Conservation (phyloP, 345 rosid genomes). For the Noccaea caerulescens region DNA sequence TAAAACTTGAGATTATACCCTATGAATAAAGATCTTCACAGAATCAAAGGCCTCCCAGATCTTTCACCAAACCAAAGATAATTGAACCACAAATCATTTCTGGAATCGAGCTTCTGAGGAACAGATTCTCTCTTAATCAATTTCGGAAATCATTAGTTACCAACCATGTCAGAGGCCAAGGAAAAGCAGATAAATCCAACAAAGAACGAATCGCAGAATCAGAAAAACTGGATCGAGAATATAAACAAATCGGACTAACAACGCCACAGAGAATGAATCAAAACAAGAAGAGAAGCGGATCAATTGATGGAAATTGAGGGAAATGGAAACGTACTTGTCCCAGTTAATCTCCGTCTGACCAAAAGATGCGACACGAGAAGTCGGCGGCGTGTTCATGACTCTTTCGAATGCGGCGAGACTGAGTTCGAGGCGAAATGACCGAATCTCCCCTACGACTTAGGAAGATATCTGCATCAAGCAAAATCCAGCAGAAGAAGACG, state of each 20-base stretch:
- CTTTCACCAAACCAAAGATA: constrained; percentile 6
- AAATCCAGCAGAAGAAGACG: constrained; percentile 8
- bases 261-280: neutral
- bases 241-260: constrained; percentile 11
- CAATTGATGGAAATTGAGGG: neutral
- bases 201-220: constrained; percentile 27
- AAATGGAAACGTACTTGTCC: constrained; percentile 73
- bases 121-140: neutral
- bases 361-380: constrained; percentile 57
- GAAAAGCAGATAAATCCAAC: constrained; percentile 8
- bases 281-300: neutral
- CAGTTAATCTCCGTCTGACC: constrained; percentile 93
- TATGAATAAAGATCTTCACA: neutral
- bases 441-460: constrained; percentile 14
- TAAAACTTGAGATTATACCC: neutral
- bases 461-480: constrained; percentile 31
- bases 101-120: constrained; percentile 29
- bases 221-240: constrained; percentile 31
- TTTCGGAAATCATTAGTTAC: constrained; percentile 1
- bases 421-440: neutral
- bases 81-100: neutral
- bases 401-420: constrained; percentile 18
- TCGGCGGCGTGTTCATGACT: constrained; percentile 61
- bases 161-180: constrained; percentile 2
- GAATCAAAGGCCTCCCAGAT: neutral